A percentile compares a stretch with the other conserved stretches of the same genome.
These are phyloP conservation scores for Arthroderma sp. DNA, from an alignment of 2,329 filamentous ascomycete genomes.

Conservation along the genomic window DNA sequence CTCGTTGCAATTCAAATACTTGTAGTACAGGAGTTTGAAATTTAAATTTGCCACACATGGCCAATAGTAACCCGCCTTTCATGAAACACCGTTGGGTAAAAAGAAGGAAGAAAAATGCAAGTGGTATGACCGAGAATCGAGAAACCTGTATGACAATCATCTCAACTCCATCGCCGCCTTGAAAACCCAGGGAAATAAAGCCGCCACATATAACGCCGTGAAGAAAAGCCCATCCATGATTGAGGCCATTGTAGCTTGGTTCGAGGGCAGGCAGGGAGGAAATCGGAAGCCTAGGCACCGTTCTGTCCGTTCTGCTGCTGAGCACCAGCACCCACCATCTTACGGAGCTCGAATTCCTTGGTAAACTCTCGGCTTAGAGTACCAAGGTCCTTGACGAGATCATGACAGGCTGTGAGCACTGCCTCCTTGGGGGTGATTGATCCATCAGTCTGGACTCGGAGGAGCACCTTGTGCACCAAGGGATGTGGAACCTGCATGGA, in stretches of 20 bases:
- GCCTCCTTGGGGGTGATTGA: slow-evolving; percentile 79
- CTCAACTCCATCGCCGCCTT: background rate
- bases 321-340: slow-evolving; percentile 56
- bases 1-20: no score
- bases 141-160: background rate
- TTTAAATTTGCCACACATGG: no score
- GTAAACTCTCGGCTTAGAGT: slow-evolving; percentile 78
- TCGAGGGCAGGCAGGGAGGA: no score
- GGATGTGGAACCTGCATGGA: slow-evolving; percentile 30
- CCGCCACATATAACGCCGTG: background rate
- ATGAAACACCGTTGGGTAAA: slow-evolving; percentile 7
- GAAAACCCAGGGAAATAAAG: slow-evolving; percentile 1
- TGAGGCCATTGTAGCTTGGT: no score
- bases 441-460: slow-evolving; percentile 88
- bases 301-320: slow-evolving; percentile 31
- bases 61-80: no score
- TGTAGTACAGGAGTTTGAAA: no score
- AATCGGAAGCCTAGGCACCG: slow-evolving; percentile 4
- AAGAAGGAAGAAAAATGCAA: background rate
- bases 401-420: slow-evolving; percentile 64
- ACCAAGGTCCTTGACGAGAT: slow-evolving; percentile 68
- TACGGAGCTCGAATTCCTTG: slow-evolving; percentile 78
- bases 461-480: slow-evolving; percentile 42
- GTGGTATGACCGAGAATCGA: slow-evolving; percentile 4
- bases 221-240: no score